These are phyloP conservation scores for Phoma sp. DNA, from an alignment of 2,329 filamentous ascomycete genomes.

Conservation along the genomic window DNA sequence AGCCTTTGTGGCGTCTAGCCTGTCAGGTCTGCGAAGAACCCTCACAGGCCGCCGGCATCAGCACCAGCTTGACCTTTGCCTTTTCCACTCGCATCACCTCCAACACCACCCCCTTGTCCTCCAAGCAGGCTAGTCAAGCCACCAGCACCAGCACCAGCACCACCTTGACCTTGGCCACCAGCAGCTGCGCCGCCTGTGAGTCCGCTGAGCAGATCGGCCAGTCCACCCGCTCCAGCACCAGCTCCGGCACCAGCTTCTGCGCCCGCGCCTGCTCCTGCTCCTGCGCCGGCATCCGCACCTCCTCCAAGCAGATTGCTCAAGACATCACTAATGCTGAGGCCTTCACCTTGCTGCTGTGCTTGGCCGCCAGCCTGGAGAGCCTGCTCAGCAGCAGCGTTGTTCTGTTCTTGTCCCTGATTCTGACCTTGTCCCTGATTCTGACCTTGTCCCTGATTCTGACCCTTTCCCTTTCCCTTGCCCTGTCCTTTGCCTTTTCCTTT, in stretches of 20 bases:
- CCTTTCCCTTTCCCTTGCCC: neutral
- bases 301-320: constrained; percentile 16
- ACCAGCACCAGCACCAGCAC: neutral
- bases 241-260: constrained; percentile 9
- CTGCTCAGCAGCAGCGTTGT: neutral
- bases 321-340: neutral
- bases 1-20: neutral
- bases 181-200: neutral
- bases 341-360: constrained; percentile 16
- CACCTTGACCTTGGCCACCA: neutral
- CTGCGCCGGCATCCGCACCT: constrained; percentile 9
- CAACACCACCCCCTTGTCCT: no score
- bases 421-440: neutral
- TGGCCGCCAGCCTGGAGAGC: constrained; percentile 14
- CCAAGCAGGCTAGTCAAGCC: no score
- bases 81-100: neutral
- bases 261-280: constrained; percentile 5
- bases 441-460: neutral
- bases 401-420: neutral
- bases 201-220: neutral
- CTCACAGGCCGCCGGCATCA: neutral
- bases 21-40: neutral
- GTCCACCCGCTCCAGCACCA: constrained; percentile 3
- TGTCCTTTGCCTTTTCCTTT: neutral
- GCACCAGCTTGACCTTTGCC: neutral